phyloP scores from a whole-genome alignment of 768 basidiomycete genomes.

The Tephrocybe sp. region DNA sequence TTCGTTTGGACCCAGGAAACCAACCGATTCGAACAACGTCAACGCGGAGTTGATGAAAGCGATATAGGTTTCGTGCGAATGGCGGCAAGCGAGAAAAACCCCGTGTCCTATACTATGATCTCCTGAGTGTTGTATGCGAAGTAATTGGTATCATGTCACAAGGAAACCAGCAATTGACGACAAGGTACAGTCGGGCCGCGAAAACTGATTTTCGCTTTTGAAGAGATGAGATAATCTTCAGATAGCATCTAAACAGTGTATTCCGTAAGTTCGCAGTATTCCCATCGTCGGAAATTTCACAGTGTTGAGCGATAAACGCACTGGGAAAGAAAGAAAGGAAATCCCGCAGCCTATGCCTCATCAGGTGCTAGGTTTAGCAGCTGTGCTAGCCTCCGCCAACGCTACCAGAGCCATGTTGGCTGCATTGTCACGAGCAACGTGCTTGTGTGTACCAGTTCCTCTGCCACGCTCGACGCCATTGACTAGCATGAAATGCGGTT shows the following conservation, averaged over 20 bases:
- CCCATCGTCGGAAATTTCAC: background rate
- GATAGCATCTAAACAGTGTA: conserved; percentile 9
- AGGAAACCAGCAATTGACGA: conserved; percentile 11
- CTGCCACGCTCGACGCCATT: conserved; percentile 45
- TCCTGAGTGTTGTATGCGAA: conserved; percentile 5
- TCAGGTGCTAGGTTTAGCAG: background rate
- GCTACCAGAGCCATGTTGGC: conserved; percentile 43
- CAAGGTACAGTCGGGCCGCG: conserved; percentile 14
- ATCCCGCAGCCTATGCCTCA: background rate
- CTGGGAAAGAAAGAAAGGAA: background rate
- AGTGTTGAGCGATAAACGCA: background rate
- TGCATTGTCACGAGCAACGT: conserved; percentile 44
- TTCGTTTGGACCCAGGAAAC: conserved; percentile 5
- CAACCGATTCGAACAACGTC: background rate
- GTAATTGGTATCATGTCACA: conserved; percentile 9
- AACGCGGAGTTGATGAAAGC: conserved; percentile 7
- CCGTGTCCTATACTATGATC: conserved; percentile 4
- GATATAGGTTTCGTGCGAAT: background rate
- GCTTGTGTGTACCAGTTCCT: conserved; percentile 50
- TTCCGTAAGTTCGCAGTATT: conserved; percentile 12
- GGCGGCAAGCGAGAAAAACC: conserved; percentile 10
- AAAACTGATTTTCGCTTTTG: conserved; percentile 5
- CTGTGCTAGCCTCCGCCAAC: too few species aligned
- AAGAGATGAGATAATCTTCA: conserved; percentile 9
- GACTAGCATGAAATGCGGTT: conserved; percentile 35